A percentile compares a stretch with the other conserved stretches of the same genome.
phyloP scores from a whole-genome alignment of 2,329 filamentous ascomycete species.

The Nannizzia gypsea region DNA sequence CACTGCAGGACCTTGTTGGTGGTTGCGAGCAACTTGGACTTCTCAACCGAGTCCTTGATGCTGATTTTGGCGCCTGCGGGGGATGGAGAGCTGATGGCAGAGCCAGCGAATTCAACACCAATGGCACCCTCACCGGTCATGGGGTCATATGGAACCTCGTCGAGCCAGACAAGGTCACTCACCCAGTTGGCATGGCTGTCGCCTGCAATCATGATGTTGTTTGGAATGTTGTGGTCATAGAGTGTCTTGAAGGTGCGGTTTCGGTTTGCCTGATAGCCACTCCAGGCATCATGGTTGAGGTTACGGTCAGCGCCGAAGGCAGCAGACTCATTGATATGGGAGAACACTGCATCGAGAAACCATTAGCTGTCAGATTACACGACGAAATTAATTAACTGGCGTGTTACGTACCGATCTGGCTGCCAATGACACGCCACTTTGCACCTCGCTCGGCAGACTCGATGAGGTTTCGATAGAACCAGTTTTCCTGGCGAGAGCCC shows the following conservation, averaged over 20 bases:
- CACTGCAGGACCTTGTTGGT: conserved; percentile 57
- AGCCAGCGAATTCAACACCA: conserved; percentile 55
- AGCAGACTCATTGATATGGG: conserved; percentile 21
- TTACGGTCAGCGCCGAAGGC: conserved; percentile 23
- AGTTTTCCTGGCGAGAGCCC: conserved; percentile 60
- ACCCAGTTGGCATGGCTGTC: conserved; percentile 59
- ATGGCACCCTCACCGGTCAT: conserved; percentile 44
- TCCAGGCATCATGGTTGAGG: conserved; percentile 48
- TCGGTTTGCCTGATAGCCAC: conserved; percentile 57
- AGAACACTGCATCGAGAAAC: conserved; percentile 26
- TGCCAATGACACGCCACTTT: conserved; percentile 57
- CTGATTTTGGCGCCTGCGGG: conserved; percentile 50
- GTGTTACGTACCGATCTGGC: conserved; percentile 8
- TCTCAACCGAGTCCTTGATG: conserved; percentile 40
- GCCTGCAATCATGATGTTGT: conserved; percentile 62
- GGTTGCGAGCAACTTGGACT: conserved; percentile 34
- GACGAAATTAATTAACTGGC: too few relatives aligned
- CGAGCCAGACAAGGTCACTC: conserved; percentile 48
- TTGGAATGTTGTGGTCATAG: conserved; percentile 55
- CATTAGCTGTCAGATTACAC: background rate
- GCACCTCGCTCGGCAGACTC: conserved; percentile 50
- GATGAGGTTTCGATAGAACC: conserved; percentile 54
- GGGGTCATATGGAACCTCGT: conserved; percentile 40
- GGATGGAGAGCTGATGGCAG: conserved; percentile 51
- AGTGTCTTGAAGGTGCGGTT: conserved; percentile 59